Conservation (phyloP, 148 eudicot species). For the Agrostemma githago region DNA sequence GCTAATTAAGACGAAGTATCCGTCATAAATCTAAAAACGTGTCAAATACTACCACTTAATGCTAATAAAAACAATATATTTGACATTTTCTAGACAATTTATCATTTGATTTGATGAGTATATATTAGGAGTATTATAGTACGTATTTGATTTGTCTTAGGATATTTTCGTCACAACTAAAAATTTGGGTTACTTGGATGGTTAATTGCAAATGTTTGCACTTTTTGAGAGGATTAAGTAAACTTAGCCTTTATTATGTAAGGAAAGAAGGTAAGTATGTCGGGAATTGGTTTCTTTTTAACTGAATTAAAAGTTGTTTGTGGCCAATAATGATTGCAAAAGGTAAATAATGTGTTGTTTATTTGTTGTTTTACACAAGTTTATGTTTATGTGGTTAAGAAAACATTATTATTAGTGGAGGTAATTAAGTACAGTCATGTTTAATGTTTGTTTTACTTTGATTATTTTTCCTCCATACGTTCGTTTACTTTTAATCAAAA, state of each 20-base stretch:
- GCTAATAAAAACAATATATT: too few relatives aligned
- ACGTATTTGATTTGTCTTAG: too few relatives aligned
- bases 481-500: too few relatives aligned
- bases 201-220: not conserved
- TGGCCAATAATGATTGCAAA: not conserved
- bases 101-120: too few relatives aligned
- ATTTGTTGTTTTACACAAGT: not conserved
- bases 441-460: not conserved
- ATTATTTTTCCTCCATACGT: too few relatives aligned
- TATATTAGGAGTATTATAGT: too few relatives aligned
- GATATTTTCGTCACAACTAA: too few relatives aligned
- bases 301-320: not conserved
- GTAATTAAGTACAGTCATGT: not conserved
- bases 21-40: too few relatives aligned
- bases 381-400: not conserved
- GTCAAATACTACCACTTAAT: too few relatives aligned
- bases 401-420: not conserved
- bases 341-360: not conserved
- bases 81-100: too few relatives aligned
- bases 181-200: not conserved
- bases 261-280: not conserved
- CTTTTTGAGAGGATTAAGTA: conserved; percentile 11
- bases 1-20: too few relatives aligned
- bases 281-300: not conserved
- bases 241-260: not conserved